Evolutionary conservation across 768 basidiomycete species (phyloP).

Genomic region (Pilatotrama ljubarskyi): DNA sequence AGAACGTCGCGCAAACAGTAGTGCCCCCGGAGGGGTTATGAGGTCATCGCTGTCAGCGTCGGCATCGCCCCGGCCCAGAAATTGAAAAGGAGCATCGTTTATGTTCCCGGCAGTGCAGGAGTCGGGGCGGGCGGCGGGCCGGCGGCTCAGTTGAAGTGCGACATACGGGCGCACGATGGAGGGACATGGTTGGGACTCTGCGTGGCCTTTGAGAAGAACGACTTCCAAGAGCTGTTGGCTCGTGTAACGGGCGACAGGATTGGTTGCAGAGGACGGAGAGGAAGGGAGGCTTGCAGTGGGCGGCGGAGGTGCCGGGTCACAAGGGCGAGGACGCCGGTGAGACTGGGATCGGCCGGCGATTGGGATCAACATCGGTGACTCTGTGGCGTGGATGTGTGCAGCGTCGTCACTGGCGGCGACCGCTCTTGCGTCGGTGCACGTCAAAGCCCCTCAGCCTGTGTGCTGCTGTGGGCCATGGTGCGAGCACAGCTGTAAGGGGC

Average conservation of each 20-base stretch:
- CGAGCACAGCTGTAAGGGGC: not conserved
- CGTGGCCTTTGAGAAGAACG: not conserved
- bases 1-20: not conserved
- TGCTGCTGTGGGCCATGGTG: not conserved
- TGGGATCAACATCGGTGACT: not conserved
- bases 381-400: not conserved
- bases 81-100: not conserved
- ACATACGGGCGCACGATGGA: not conserved
- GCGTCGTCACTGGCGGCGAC: too few species aligned
- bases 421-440: too few species aligned
- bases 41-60: slow-evolving; percentile 8
- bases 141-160: not conserved
- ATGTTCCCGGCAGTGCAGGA: not conserved
- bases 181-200: not conserved
- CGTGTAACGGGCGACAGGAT: not conserved
- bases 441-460: not conserved
- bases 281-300: not conserved
- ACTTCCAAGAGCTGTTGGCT: not conserved
- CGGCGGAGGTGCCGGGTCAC: slow-evolving; percentile 6
- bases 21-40: not conserved
- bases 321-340: slow-evolving; percentile 1
- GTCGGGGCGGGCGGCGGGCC: not conserved
- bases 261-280: not conserved
- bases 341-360: slow-evolving; percentile 2
- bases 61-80: not conserved